Percentiles rank a stretch among this genome's conserved stretches.
phyloP scores from a whole-genome alignment of 78 protist species.

The Tieghemostelium lacteum region DNA sequence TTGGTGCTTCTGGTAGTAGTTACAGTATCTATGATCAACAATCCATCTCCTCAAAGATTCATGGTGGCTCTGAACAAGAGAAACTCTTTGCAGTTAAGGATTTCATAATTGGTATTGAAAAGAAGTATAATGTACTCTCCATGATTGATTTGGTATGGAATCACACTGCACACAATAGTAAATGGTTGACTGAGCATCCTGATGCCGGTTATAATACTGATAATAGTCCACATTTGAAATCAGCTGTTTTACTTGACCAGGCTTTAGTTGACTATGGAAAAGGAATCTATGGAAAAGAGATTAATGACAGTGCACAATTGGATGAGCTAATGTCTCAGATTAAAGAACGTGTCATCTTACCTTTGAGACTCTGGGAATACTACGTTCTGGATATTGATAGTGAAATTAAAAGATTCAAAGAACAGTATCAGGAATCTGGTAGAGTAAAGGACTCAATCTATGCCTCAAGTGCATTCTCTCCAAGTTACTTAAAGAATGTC shows the following conservation, averaged over 20 bases:
- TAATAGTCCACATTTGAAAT: constrained; percentile 86
- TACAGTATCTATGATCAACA: constrained; percentile 91
- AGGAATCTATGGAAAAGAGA: constrained; percentile 7
- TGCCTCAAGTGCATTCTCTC: constrained; percentile 5
- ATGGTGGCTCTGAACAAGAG: background rate
- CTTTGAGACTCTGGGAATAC: constrained; percentile 90
- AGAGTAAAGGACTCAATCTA: background rate
- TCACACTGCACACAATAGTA: constrained; percentile 90
- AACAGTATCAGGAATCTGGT: background rate
- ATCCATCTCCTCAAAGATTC: constrained; percentile 39
- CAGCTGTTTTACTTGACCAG: constrained; percentile 89
- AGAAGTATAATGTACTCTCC: constrained; percentile 28
- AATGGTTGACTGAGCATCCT: constrained; percentile 94
- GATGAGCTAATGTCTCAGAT: constrained; percentile 1
- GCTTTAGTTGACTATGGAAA: constrained; percentile 55
- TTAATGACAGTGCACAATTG: background rate
- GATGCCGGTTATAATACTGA: constrained; percentile 91
- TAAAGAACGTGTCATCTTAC: constrained; percentile 3
- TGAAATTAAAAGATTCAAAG: constrained; percentile 68
- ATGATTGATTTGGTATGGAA: constrained; percentile 93
- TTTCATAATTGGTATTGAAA: constrained; percentile 5
- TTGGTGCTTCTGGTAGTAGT: constrained; percentile 85
- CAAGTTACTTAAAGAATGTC: constrained; percentile 32
- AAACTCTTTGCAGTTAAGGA: constrained; percentile 16
- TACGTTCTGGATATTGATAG: constrained; percentile 84